These are phyloP conservation scores for Syzygium malaccense DNA, from an alignment of 441 rosid species.

Conservation along the genomic window DNA sequence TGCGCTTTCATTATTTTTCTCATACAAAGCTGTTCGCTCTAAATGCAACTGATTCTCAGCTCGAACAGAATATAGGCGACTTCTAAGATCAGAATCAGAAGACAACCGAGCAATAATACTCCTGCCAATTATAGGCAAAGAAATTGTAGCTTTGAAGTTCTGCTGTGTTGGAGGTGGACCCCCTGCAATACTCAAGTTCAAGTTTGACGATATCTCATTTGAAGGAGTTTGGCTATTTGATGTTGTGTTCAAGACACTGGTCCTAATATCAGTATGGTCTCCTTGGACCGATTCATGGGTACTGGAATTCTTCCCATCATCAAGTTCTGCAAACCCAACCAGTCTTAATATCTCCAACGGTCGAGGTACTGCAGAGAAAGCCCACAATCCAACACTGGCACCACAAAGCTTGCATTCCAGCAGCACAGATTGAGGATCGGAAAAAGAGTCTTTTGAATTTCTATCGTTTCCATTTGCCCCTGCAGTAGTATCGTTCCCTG, in stretches of 20 bases:
- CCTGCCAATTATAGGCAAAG: conserved; percentile 72
- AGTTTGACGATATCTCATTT: conserved; percentile 23
- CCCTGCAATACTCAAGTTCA: conserved; percentile 82
- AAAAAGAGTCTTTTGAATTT: conserved; percentile 19
- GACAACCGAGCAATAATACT: conserved; percentile 71
- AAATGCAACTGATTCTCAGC: conserved; percentile 27
- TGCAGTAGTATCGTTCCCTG: conserved; percentile 14
- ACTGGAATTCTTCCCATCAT: conserved; percentile 19
- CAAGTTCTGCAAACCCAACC: conserved; percentile 52
- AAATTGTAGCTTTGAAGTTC: conserved; percentile 82
- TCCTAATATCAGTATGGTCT: conserved; percentile 9
- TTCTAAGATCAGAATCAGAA: conserved; percentile 47
- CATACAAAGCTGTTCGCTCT: conserved; percentile 10
- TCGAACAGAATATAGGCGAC: conserved; percentile 17
- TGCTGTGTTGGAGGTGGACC: conserved; percentile 87
- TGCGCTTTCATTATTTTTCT: conserved; percentile 6
- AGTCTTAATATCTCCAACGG: conserved; percentile 78
- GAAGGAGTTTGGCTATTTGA: conserved; percentile 16
- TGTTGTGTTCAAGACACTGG: conserved; percentile 7
- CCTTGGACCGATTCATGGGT: conserved; percentile 17
- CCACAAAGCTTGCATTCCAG: conserved; percentile 93
- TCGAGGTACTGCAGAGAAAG: conserved; percentile 45
- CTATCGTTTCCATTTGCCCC: conserved; percentile 24
- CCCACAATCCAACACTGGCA: conserved; percentile 92
- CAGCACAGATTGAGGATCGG: conserved; percentile 74